These are phyloP conservation scores for Trichoderma semiorbis DNA, from an alignment of 2,329 filamentous ascomycete genomes.

Conservation along the genomic window DNA sequence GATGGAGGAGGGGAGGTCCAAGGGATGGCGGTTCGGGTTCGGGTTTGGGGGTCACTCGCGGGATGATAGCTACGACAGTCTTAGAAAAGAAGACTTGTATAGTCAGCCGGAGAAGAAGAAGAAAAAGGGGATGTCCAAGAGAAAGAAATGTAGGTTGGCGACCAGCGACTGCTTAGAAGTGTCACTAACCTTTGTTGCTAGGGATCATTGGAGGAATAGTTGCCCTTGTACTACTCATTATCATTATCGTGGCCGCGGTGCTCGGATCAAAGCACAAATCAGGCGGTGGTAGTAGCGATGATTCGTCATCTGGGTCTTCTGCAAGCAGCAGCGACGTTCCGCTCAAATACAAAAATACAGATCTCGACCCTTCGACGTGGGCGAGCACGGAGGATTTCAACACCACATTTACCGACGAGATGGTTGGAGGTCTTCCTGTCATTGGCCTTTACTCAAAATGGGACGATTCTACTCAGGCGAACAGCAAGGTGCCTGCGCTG, in stretches of 20 bases:
- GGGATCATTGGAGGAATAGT: slow-evolving; percentile 55
- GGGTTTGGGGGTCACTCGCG: slow-evolving; percentile 31
- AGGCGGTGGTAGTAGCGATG: slow-evolving; percentile 27
- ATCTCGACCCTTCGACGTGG: slow-evolving; percentile 89
- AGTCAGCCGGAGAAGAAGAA: slow-evolving; percentile 43
- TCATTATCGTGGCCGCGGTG: slow-evolving; percentile 65
- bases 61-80: slow-evolving; percentile 44
- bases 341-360: slow-evolving; percentile 64
- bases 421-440: slow-evolving; percentile 79
- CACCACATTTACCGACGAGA: slow-evolving; percentile 82
- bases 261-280: slow-evolving; percentile 54
- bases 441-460: slow-evolving; percentile 85
- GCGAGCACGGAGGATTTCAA: slow-evolving; percentile 89
- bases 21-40: slow-evolving; percentile 19
- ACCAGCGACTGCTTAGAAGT: background rate
- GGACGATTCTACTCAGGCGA: slow-evolving; percentile 78
- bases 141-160: slow-evolving; percentile 55
- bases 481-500: slow-evolving; percentile 74
- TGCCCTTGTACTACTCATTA: slow-evolving; percentile 58
- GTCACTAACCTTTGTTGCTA: slow-evolving; percentile 29
- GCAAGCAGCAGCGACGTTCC: slow-evolving; percentile 56
- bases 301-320: slow-evolving; percentile 29
- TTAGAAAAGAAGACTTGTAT: slow-evolving; percentile 47
- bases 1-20: slow-evolving; percentile 61
- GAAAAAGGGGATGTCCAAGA: slow-evolving; percentile 51